Evolutionary conservation across 306 rosid species (phyloP).

Genomic region (Casuarina cunninghamiana): DNA sequence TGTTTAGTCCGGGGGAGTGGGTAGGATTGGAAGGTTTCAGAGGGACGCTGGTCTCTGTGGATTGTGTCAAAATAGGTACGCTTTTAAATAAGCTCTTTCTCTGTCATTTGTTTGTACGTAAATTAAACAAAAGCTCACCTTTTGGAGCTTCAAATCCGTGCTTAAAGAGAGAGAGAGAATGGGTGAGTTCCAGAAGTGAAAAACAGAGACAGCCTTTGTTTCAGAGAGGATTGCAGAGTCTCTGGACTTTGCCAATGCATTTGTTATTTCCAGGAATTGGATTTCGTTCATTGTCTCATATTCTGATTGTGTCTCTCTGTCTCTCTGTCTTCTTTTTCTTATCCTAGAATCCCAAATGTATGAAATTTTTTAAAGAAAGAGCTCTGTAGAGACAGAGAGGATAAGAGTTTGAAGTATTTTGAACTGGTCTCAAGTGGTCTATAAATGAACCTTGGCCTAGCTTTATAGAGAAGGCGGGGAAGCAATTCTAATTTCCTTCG

Average conservation of each 20-base stretch:
- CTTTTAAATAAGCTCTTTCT: slow-evolving; percentile 13
- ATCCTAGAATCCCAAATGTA: neutral
- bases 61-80: slow-evolving; percentile 51
- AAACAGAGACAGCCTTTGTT: neutral
- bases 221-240: neutral
- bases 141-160: too few relatives aligned
- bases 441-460: neutral
- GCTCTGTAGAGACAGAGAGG: slow-evolving; percentile 4
- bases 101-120: neutral
- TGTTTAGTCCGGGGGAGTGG: slow-evolving; percentile 13
- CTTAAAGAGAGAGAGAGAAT: neutral
- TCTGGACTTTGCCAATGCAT: too few relatives aligned
- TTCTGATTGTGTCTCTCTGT: neutral
- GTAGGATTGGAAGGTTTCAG: slow-evolving; percentile 42
- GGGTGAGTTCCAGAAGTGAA: neutral
- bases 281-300: neutral
- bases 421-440: neutral
- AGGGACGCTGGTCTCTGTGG: slow-evolving; percentile 7
- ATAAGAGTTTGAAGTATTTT: neutral
- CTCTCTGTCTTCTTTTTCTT: neutral
- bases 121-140: too few relatives aligned
- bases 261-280: too few relatives aligned
- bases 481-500: neutral
- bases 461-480: neutral
- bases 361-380: slow-evolving; percentile 17